Percentiles rank a stretch among this genome's conserved stretches.
These are phyloP conservation scores for Penicillium sp. DNA, from an alignment of 2,329 filamentous ascomycete genomes.

Conservation along the genomic window DNA sequence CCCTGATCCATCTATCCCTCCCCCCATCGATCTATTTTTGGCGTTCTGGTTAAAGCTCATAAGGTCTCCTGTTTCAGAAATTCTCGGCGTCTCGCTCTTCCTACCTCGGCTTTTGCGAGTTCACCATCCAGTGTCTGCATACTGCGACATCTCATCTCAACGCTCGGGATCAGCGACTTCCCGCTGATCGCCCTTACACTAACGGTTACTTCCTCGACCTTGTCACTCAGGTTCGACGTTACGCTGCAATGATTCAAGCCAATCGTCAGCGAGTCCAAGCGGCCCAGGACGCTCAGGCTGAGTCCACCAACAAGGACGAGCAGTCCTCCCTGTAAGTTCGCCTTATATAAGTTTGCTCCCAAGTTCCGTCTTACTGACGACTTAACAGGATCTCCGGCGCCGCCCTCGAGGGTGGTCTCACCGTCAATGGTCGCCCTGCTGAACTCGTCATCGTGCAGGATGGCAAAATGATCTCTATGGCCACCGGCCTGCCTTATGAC, in stretches of 20 bases:
- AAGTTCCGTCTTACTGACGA: constrained; percentile 50
- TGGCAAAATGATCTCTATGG: constrained; percentile 76
- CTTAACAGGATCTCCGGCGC: constrained; percentile 58
- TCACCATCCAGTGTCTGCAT: constrained; percentile 86
- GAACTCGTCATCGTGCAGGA: constrained; percentile 77
- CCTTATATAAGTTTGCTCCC: not conserved
- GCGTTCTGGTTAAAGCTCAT: constrained; percentile 1
- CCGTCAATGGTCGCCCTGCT: constrained; percentile 77
- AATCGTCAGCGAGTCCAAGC: constrained; percentile 67
- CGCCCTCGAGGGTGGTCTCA: constrained; percentile 77
- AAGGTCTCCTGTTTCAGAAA: constrained; percentile 62
- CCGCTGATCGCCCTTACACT: constrained; percentile 86
- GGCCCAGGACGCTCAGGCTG: constrained; percentile 47
- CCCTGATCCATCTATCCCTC: too few relatives aligned
- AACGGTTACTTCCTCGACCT: constrained; percentile 97
- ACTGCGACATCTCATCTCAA: constrained; percentile 82
- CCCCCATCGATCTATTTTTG: not conserved
- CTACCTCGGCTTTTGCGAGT: constrained; percentile 87
- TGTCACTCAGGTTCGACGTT: constrained; percentile 87
- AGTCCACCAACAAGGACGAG: constrained; percentile 8
- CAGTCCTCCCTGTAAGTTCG: constrained; percentile 49
- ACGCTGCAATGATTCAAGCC: constrained; percentile 80
- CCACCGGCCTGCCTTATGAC: constrained; percentile 67
- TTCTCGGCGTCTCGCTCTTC: constrained; percentile 66
- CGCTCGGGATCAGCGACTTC: constrained; percentile 82